phyloP scores from a whole-genome alignment of 495 filamentous ascomycete genomes.

The Cudoniella acicularis region DNA sequence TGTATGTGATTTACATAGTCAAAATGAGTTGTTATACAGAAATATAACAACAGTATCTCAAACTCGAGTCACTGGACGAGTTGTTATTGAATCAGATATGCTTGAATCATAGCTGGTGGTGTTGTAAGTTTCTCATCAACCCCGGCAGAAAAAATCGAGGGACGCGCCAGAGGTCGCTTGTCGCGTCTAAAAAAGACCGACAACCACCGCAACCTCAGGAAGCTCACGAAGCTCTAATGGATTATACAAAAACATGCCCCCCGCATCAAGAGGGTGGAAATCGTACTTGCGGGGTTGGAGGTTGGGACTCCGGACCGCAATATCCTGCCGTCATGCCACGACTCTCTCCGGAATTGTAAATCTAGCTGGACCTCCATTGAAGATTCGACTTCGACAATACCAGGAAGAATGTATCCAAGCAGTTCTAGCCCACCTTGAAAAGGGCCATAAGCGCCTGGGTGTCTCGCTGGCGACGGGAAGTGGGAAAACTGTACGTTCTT shows the following conservation, averaged over 20 bases:
- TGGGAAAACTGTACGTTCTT: slow-evolving; percentile 74
- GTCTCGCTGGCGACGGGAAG: slow-evolving; percentile 89
- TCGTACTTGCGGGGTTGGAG: slow-evolving; percentile 11
- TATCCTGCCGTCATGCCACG: slow-evolving; percentile 10
- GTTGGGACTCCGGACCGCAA: not conserved
- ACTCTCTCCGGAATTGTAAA: not conserved
- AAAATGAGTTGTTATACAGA: not conserved
- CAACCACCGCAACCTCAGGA: not conserved
- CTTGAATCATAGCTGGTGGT: not conserved
- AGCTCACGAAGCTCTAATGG: not conserved
- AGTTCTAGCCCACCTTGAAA: slow-evolving; percentile 64
- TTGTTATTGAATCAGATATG: not conserved
- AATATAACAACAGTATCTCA: not conserved
- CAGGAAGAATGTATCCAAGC: slow-evolving; percentile 90
- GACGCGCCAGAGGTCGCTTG: slow-evolving; percentile 8
- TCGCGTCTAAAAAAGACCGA: slow-evolving; percentile 3
- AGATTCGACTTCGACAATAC: slow-evolving; percentile 65
- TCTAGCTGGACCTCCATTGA: slow-evolving; percentile 2
- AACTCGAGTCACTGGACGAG: not conserved
- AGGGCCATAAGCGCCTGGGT: slow-evolving; percentile 78
- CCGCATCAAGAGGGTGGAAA: slow-evolving; percentile 26
- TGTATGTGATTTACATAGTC: too few species aligned
- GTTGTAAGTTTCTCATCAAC: not conserved
- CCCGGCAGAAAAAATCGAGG: not conserved
- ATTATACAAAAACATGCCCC: slow-evolving; percentile 19